phyloP scores from a whole-genome alignment of 2,329 filamentous ascomycete species.

The Aspergillus glaucus region DNA sequence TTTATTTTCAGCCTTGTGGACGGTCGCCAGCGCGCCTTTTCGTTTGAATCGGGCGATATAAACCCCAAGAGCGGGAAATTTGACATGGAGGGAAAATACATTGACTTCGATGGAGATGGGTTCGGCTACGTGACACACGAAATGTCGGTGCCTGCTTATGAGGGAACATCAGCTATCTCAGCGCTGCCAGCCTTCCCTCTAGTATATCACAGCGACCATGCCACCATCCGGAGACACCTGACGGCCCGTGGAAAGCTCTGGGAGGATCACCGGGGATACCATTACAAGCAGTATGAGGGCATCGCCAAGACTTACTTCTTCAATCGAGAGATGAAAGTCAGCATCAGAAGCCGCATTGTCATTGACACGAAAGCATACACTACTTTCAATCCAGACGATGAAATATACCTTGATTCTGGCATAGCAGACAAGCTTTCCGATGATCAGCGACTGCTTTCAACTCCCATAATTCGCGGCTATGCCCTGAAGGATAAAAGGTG shows the following conservation, averaged over 20 bases:
- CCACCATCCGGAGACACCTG: constrained; percentile 34
- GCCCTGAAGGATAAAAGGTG: constrained; percentile 37
- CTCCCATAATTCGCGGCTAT: constrained; percentile 44
- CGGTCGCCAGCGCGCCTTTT: constrained; percentile 8
- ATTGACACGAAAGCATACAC: constrained; percentile 48
- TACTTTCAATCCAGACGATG: constrained; percentile 39
- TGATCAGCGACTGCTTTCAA: constrained; percentile 38
- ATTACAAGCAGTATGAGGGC: constrained; percentile 48
- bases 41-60: constrained; percentile 1
- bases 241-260: constrained; percentile 42
- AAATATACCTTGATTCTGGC: constrained; percentile 15
- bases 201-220: constrained; percentile 37
- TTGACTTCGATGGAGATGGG: constrained; percentile 15
- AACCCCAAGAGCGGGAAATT: constrained; percentile 6
- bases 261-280: constrained; percentile 43
- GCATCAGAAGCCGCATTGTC: constrained; percentile 45
- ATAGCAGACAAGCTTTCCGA: constrained; percentile 28
- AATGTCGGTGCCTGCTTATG: constrained; percentile 8
- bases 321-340: constrained; percentile 17
- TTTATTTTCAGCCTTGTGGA: constrained; percentile 6
- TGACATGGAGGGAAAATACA: constrained; percentile 4
- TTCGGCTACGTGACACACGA: constrained; percentile 10
- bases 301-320: constrained; percentile 28
- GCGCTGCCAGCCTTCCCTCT: constrained; percentile 41
- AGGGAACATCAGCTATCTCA: constrained; percentile 37